Evolutionary conservation across 2,329 filamentous ascomycete species (phyloP).

Genomic region (Fusarium siculi): DNA sequence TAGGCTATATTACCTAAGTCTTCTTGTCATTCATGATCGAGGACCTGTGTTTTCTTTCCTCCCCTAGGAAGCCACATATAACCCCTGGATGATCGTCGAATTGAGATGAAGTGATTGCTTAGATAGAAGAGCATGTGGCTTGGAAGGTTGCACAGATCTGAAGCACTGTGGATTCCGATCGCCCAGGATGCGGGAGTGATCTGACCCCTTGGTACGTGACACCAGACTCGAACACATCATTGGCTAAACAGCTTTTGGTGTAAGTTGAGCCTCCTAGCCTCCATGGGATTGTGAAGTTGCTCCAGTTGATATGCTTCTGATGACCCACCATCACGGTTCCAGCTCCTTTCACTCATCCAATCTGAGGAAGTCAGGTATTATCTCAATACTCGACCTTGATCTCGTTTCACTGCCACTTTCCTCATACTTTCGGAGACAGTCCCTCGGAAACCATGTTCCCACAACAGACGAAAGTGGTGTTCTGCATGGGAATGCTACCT

Average conservation of each 20-base stretch:
- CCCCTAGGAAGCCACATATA: background rate
- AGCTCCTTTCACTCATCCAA: background rate
- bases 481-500: background rate
- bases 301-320: background rate
- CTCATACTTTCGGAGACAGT: background rate
- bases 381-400: background rate
- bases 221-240: background rate
- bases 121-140: conserved; percentile 8
- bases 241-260: background rate
- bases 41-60: too few species aligned
- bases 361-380: background rate
- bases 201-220: background rate
- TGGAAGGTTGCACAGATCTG: conserved; percentile 17
- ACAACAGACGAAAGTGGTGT: background rate
- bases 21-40: too few species aligned
- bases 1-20: too few species aligned
- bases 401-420: background rate
- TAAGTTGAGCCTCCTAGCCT: background rate
- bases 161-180: conserved; percentile 17
- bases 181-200: background rate
- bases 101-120: background rate
- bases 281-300: background rate
- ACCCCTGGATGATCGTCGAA: background rate
- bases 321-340: background rate
- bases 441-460: background rate